These are phyloP conservation scores for Uronychia setigera DNA, from an alignment of 73 alveolate genomes.

Conservation along the genomic window DNA sequence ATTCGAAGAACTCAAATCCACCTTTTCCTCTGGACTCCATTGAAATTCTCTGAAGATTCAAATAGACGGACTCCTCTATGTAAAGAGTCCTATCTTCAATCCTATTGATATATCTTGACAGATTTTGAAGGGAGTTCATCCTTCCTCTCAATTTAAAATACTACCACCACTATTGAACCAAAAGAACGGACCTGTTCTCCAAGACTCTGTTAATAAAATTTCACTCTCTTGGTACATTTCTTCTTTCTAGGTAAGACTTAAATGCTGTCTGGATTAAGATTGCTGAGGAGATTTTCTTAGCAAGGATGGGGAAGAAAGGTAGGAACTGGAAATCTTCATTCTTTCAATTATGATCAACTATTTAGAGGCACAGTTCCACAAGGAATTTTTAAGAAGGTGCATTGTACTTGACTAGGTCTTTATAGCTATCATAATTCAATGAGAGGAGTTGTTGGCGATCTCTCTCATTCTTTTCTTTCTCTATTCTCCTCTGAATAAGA, in stretches of 20 bases:
- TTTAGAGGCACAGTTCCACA: not conserved
- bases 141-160: slow-evolving; percentile 34
- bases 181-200: slow-evolving; percentile 27
- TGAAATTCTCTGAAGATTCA: not conserved
- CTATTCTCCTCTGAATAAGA: not conserved
- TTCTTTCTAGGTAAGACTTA: slow-evolving; percentile 34
- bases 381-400: slow-evolving; percentile 11
- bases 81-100: slow-evolving; percentile 40
- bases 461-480: not conserved
- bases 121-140: slow-evolving; percentile 17
- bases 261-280: slow-evolving; percentile 28
- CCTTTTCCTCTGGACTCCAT: not conserved
- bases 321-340: not conserved
- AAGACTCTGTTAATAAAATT: slow-evolving; percentile 20
- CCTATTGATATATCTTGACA: slow-evolving; percentile 14
- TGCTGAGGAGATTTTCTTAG: slow-evolving; percentile 44
- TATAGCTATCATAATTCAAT: slow-evolving; percentile 9
- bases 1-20: slow-evolving; percentile 18
- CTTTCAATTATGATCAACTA: not conserved
- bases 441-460: not conserved
- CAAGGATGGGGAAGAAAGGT: not conserved
- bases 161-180: slow-evolving; percentile 59
- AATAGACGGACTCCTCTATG: slow-evolving; percentile 53
- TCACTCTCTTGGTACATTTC: not conserved
- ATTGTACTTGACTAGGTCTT: not conserved